These are phyloP conservation scores for Simplicillium sp. DNA, from an alignment of 2,329 filamentous ascomycete species.

Conservation along the genomic window DNA sequence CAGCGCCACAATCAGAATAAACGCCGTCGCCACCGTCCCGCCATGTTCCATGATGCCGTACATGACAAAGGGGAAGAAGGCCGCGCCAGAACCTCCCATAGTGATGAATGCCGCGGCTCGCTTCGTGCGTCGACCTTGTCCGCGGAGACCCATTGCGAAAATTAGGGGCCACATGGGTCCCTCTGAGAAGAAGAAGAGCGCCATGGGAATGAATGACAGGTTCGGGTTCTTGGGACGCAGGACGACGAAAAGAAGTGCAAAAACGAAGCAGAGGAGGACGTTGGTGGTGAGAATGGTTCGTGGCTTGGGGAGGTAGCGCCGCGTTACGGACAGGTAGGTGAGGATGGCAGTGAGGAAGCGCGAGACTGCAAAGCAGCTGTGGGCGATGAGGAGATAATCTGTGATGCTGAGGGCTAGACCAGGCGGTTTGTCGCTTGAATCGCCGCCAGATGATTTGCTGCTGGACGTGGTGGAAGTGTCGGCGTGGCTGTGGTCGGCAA, in stretches of 20 bases:
- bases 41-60: constrained; percentile 54
- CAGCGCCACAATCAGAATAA: constrained; percentile 50
- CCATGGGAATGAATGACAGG: constrained; percentile 48
- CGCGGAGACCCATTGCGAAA: constrained; percentile 69
- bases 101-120: constrained; percentile 69
- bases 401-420: constrained; percentile 45
- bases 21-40: constrained; percentile 54
- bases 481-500: constrained; percentile 15
- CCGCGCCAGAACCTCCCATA: constrained; percentile 64
- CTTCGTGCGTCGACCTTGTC: constrained; percentile 73
- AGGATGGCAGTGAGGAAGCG: constrained; percentile 59
- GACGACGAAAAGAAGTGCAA: constrained; percentile 36
- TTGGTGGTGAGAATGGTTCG: constrained; percentile 60
- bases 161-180: constrained; percentile 77
- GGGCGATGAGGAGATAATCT: constrained; percentile 63
- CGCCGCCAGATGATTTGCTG: neutral
- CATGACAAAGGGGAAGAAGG: constrained; percentile 64
- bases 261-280: constrained; percentile 50
- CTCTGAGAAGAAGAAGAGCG: constrained; percentile 71
- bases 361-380: constrained; percentile 63
- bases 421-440: constrained; percentile 21
- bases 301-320: constrained; percentile 49
- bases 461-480: constrained; percentile 16
- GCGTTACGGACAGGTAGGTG: constrained; percentile 45
- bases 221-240: constrained; percentile 35